Base-by-base conservation (phyloP, 345 rosid genomes). In the Sisymbrium altissimum region DNA sequence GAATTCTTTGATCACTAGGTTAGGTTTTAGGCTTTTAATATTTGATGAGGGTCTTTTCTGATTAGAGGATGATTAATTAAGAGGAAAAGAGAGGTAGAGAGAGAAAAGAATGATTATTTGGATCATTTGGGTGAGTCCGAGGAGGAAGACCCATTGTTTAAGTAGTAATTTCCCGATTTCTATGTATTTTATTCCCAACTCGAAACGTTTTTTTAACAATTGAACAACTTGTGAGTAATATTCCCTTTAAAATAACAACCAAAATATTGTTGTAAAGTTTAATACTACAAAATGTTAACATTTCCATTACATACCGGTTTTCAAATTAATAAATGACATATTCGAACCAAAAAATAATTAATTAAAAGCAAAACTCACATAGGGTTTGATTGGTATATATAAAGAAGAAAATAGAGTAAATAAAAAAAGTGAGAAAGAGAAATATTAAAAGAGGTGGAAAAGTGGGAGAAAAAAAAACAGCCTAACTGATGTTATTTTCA, bases 111-210 rank as follows among this genome's bases (percentile, higher is more conserved):
- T 64, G 19, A 73, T 55, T 64, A 44, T 72, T 71, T 61, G 75
- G 67, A 71, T 71, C 39, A 48, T 60, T 62, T 64, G 70, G 58
- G 21, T 45, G 56, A 43, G 65, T 44, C 71, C 77, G 71, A 64
- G 77, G 64, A 64, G 64, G 19, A 53, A n/a, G 36, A 35, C 63
- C 18, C 63, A 2, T 32, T 63, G 46, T 54, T 73, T 73, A 64
- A 4, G 71, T 73, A 64, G 39, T 73, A 43, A 64, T 73, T 23
- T 23, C 25, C 25, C 25, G 1, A 23, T 3, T 23, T 23, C 3
- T 23, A 23, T 23, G 25, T 23, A 23, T 23, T 23, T 23, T 23
- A 23, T 72, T 0, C 15, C 44, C 53, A 70, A 49, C 54, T 48
- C 18, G 6, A 30, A 30, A 30, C 6, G 33, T 3, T 11, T 4